Conservation (phyloP, 2,329 filamentous ascomycete genomes). For the Claviceps sp. region DNA sequence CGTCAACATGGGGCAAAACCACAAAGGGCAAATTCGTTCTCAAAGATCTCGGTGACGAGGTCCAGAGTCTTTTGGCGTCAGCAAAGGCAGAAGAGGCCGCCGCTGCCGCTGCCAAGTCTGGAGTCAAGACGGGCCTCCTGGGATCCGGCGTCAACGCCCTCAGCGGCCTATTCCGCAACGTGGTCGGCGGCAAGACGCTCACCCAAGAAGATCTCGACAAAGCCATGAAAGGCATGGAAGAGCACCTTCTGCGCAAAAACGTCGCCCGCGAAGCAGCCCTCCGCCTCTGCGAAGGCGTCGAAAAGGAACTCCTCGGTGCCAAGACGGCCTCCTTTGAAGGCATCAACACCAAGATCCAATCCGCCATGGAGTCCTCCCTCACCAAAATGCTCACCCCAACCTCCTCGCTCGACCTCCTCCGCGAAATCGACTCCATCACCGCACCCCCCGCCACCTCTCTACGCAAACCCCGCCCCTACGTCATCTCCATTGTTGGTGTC, state of each 20-base stretch:
- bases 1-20: constrained; percentile 74
- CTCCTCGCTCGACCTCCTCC: constrained; percentile 83
- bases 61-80: constrained; percentile 73
- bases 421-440: constrained; percentile 74
- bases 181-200: constrained; percentile 86
- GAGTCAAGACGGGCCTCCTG: constrained; percentile 50
- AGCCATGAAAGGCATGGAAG: constrained; percentile 90
- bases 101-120: constrained; percentile 29
- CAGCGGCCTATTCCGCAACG: constrained; percentile 80
- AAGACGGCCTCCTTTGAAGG: constrained; percentile 88
- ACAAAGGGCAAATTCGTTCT: constrained; percentile 86
- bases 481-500: constrained; percentile 95
- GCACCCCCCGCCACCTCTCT: constrained; percentile 50
- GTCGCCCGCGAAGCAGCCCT: constrained; percentile 89
- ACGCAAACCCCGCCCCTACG: constrained; percentile 64
- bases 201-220: constrained; percentile 83
- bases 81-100: constrained; percentile 53
- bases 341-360: constrained; percentile 69
- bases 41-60: constrained; percentile 85
- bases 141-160: constrained; percentile 71
- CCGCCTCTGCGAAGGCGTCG: constrained; percentile 79
- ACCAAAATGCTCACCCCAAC: constrained; percentile 94
- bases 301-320: constrained; percentile 76
- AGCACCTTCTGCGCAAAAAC: constrained; percentile 89
- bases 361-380: constrained; percentile 82